Percentiles rank a stretch among this genome's conserved stretches.
phyloP scores from a whole-genome alignment of 805 yeast species.

The Candida maris region DNA sequence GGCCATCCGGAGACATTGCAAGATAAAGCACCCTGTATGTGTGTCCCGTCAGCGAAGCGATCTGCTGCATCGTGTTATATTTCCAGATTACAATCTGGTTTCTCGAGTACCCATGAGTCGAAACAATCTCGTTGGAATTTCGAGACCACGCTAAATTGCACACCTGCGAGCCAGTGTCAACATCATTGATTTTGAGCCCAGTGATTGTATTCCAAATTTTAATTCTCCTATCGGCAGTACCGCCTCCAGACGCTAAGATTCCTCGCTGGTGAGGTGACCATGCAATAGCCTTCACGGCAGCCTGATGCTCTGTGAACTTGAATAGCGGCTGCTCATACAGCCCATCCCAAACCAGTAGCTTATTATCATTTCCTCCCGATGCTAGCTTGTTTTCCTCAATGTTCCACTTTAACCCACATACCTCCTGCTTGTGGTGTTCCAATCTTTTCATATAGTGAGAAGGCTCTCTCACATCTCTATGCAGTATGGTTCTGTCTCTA shows the following conservation, averaged over 20 bases:
- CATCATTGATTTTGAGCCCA: slow-evolving; percentile 68
- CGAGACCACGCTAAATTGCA: slow-evolving; percentile 93
- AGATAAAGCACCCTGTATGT: slow-evolving; percentile 87
- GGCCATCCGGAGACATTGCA: slow-evolving; percentile 92
- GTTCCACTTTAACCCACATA: slow-evolving; percentile 95
- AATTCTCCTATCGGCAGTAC: slow-evolving; percentile 87
- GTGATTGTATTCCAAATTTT: slow-evolving; percentile 90
- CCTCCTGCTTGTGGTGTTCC: slow-evolving; percentile 81
- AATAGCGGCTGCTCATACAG: slow-evolving; percentile 62
- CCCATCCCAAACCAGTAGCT: slow-evolving; percentile 85
- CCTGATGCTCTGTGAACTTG: slow-evolving; percentile 77
- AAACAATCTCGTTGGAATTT: slow-evolving; percentile 86
- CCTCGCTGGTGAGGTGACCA: slow-evolving; percentile 99
- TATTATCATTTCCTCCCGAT: slow-evolving; percentile 93
- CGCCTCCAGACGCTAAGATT: slow-evolving; percentile 91
- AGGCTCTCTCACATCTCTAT: slow-evolving; percentile 86
- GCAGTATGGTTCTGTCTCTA: slow-evolving; percentile 77
- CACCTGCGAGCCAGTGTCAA: slow-evolving; percentile 95
- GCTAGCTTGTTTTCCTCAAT: slow-evolving; percentile 87
- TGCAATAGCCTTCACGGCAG: slow-evolving; percentile 94
- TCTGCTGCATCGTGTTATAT: slow-evolving; percentile 86
- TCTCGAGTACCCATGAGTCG: slow-evolving; percentile 91
- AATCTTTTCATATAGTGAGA: slow-evolving; percentile 74
- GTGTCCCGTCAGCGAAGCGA: slow-evolving; percentile 92
- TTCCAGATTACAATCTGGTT: slow-evolving; percentile 94